Conservation (phyloP, 2,329 filamentous ascomycete species). For the Diaporthe aspalathi region DNA sequence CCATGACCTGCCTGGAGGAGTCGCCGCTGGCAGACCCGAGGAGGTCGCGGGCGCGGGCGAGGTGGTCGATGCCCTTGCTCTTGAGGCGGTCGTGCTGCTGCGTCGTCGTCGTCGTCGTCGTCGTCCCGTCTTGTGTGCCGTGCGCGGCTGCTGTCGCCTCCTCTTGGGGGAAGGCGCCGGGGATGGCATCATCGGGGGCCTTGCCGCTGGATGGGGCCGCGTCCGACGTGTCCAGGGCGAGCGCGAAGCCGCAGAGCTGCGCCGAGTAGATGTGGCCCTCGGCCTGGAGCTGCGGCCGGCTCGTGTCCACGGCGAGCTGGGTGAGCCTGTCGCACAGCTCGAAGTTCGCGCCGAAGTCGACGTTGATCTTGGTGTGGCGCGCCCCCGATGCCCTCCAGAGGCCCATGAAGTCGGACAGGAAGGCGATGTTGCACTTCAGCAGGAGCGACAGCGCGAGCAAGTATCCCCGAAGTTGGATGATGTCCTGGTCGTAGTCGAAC, state of each 20-base stretch:
- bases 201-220: no score
- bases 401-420: constrained; percentile 56
- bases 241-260: constrained; percentile 59
- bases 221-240: constrained; percentile 38
- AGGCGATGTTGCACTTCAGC: constrained; percentile 60
- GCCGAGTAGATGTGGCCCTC: constrained; percentile 64
- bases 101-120: neutral
- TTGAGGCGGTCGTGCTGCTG: neutral
- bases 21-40: constrained; percentile 35
- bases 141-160: neutral
- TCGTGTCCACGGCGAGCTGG: constrained; percentile 49
- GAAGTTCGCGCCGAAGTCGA: constrained; percentile 49
- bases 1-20: constrained; percentile 50
- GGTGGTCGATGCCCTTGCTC: constrained; percentile 38
- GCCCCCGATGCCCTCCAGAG: constrained; percentile 33
- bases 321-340: constrained; percentile 55
- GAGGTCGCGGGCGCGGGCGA: constrained; percentile 41
- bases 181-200: neutral
- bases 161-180: neutral
- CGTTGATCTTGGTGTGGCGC: constrained; percentile 31
- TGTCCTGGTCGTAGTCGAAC: constrained; percentile 52
- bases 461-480: constrained; percentile 50
- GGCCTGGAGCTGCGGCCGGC: constrained; percentile 56
- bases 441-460: constrained; percentile 58
- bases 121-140: neutral